phyloP scores from a whole-genome alignment of 208 protist species.

The Novymonas esmeraldas region DNA sequence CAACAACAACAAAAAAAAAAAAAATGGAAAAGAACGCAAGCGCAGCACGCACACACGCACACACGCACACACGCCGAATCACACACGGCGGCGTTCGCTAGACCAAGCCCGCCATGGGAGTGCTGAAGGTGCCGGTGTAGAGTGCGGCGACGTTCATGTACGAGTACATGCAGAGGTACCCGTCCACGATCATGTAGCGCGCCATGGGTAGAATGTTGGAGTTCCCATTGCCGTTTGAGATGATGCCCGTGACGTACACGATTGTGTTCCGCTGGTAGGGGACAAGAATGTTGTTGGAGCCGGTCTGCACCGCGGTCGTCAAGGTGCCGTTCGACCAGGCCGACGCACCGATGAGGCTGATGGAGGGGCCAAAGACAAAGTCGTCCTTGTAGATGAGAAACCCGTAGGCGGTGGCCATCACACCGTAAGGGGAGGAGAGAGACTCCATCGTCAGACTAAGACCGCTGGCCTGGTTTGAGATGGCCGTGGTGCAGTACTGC shows the following conservation, averaged over 20 bases:
- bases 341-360: slow-evolving; percentile 28
- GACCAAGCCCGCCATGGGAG: slow-evolving; percentile 6
- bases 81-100: neutral
- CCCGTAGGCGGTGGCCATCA: slow-evolving; percentile 14
- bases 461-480: slow-evolving; percentile 10
- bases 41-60: neutral
- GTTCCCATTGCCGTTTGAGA: neutral
- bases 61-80: neutral
- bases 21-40: neutral
- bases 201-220: slow-evolving; percentile 27
- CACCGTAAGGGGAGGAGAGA: slow-evolving; percentile 11
- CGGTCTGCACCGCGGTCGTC: slow-evolving; percentile 16
- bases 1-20: no score
- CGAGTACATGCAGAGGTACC: slow-evolving; percentile 23
- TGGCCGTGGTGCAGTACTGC: slow-evolving; percentile 25
- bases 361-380: slow-evolving; percentile 23
- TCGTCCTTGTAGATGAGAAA: slow-evolving; percentile 27
- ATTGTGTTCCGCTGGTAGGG: slow-evolving; percentile 24
- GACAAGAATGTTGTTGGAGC: slow-evolving; percentile 17
- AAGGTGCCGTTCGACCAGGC: slow-evolving; percentile 13
- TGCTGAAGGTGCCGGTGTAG: slow-evolving; percentile 7
- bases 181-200: slow-evolving; percentile 22
- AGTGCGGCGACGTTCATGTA: slow-evolving; percentile 7
- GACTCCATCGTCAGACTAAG: slow-evolving; percentile 32
- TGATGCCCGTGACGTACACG: slow-evolving; percentile 22